A percentile compares a stretch with the other conserved stretches of the same genome.
These are phyloP conservation scores for Geosmithia morbida DNA, from an alignment of 2,329 filamentous ascomycete species.

Conservation along the genomic window DNA sequence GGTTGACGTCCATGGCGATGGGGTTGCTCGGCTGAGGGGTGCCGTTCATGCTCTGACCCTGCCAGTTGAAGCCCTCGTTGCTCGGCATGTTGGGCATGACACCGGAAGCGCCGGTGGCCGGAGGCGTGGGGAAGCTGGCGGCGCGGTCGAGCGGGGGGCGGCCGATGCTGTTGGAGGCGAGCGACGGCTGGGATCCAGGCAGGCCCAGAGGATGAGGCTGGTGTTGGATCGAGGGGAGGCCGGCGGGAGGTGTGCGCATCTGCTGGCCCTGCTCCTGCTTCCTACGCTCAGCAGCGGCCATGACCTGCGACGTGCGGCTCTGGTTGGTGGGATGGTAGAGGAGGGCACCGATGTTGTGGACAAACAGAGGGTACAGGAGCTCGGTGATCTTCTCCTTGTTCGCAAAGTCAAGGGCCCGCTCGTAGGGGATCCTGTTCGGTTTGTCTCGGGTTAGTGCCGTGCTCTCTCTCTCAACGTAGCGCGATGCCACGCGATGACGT, in stretches of 20 bases:
- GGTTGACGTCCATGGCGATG: conserved; percentile 58
- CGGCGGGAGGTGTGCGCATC: conserved; percentile 28
- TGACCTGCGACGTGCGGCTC: conserved; percentile 67
- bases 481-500: neutral
- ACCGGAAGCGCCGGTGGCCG: conserved; percentile 71
- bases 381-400: conserved; percentile 99
- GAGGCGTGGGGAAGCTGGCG: conserved; percentile 87
- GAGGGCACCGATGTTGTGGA: conserved; percentile 89
- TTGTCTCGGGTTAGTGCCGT: conserved; percentile 9
- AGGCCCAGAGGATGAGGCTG: conserved; percentile 40
- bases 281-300: conserved; percentile 69
- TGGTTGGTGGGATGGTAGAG: conserved; percentile 91
- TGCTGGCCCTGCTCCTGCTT: conserved; percentile 56
- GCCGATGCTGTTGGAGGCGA: conserved; percentile 55
- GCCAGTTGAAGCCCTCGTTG: conserved; percentile 73
- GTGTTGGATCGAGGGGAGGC: conserved; percentile 54
- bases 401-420: conserved; percentile 92
- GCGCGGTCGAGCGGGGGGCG: conserved; percentile 71
- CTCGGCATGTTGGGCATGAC: conserved; percentile 61
- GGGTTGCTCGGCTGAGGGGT: conserved; percentile 47
- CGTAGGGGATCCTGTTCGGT: conserved; percentile 75
- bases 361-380: conserved; percentile 85
- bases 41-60: conserved; percentile 43
- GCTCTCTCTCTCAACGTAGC: conserved; percentile 6
- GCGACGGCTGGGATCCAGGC: conserved; percentile 36